phyloP scores from a whole-genome alignment of 441 rosid species.

The Gossypium davidsonii region DNA sequence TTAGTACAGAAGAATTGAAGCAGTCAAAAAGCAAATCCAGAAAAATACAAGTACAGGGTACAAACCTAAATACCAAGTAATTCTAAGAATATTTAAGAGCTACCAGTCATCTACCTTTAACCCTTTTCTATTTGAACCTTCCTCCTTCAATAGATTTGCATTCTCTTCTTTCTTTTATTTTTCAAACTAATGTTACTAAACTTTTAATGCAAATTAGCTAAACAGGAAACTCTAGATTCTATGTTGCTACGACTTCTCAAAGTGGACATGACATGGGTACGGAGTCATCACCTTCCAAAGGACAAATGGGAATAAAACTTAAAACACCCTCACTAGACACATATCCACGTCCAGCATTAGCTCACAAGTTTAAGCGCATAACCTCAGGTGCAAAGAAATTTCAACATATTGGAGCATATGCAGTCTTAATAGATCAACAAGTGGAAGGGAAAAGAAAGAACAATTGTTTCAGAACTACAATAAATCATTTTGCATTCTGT shows the following conservation, averaged over 20 bases:
- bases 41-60: background rate
- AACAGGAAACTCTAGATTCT: background rate
- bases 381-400: background rate
- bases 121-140: background rate
- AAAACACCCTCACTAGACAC: background rate
- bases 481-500: background rate
- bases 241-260: background rate
- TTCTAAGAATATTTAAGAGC: slow-evolving; percentile 3
- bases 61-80: background rate
- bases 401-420: background rate
- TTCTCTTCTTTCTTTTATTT: background rate
- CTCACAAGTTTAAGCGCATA: background rate
- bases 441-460: background rate
- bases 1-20: slow-evolving; percentile 6
- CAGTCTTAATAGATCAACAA: slow-evolving; percentile 4
- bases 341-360: background rate
- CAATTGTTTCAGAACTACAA: background rate
- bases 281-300: background rate
- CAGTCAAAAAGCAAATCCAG: background rate
- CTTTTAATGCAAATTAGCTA: background rate
- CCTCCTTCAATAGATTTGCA: background rate
- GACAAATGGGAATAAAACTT: background rate
- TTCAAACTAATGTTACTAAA: background rate
- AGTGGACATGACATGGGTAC: background rate
- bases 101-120: background rate